These are phyloP conservation scores for Trichoderma citrinoviride DNA, from an alignment of 2,329 filamentous ascomycete genomes.

Conservation along the genomic window DNA sequence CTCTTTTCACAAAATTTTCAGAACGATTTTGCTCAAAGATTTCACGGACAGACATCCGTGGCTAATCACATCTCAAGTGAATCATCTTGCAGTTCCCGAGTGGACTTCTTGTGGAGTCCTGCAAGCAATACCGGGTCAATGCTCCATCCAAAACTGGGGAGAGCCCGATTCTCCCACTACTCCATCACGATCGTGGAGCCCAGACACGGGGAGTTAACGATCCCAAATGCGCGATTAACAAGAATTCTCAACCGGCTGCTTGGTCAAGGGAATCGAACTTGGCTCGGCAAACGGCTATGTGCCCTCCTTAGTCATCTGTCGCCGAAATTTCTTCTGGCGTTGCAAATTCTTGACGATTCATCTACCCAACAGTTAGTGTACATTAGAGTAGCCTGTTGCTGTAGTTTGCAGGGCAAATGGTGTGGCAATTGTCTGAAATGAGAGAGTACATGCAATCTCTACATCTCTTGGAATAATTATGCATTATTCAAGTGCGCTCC, in stretches of 20 bases:
- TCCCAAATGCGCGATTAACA: conserved; percentile 1
- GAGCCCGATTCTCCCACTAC: background rate
- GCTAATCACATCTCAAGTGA: conserved; percentile 14
- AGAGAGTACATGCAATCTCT: too few species aligned
- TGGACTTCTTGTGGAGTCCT: conserved; percentile 10
- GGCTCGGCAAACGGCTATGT: background rate
- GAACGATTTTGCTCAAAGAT: conserved; percentile 3
- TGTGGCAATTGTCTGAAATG: background rate
- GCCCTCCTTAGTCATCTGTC: conserved; percentile 2
- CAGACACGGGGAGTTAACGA: background rate
- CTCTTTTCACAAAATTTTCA: conserved; percentile 13
- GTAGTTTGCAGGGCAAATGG: background rate
- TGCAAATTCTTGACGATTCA: conserved; percentile 15
- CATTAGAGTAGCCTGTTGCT: background rate
- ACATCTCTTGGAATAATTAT: background rate
- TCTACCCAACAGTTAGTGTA: background rate
- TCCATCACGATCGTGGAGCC: conserved; percentile 9
- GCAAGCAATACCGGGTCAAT: conserved; percentile 9
- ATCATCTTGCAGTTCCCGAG: background rate
- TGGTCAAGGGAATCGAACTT: background rate
- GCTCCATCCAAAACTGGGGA: conserved; percentile 4
- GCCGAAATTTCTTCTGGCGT: conserved; percentile 7
- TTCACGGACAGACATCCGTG: background rate
- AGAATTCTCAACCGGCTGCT: background rate
- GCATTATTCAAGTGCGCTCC: background rate